Percentiles rank a stretch among this genome's conserved stretches.
Conservation (phyloP, 2,329 filamentous ascomycete genomes). For the Falciphora oryzae region DNA sequence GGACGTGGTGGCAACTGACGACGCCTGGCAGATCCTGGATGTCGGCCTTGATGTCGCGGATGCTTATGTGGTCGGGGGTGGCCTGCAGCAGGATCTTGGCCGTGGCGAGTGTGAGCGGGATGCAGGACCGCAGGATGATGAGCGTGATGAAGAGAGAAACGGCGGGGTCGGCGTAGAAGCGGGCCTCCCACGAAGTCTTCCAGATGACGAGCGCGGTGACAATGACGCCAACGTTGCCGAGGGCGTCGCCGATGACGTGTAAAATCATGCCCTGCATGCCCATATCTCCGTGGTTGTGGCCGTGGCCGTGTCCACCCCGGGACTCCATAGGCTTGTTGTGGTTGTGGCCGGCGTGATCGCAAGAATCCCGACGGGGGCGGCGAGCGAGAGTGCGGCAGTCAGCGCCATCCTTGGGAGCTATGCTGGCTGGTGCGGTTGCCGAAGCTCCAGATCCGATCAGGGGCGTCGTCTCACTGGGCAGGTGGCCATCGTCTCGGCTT, state of each 20-base stretch:
- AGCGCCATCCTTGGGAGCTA: background rate
- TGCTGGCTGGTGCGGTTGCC: conserved; percentile 19
- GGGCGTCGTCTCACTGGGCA: conserved; percentile 30
- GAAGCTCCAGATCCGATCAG: conserved; percentile 24
- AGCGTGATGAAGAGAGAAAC: conserved; percentile 93
- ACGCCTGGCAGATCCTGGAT: conserved; percentile 82
- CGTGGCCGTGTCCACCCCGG: conserved; percentile 53
- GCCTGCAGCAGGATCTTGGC: conserved; percentile 90
- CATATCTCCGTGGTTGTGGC: conserved; percentile 76
- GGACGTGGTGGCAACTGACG: conserved; percentile 87
- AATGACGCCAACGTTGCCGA: conserved; percentile 84
- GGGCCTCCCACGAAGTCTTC: conserved; percentile 75
- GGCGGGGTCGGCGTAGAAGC: conserved; percentile 82
- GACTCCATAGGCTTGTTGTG: conserved; percentile 79
- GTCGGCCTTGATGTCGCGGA: conserved; percentile 88
- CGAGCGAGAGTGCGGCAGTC: conserved; percentile 13
- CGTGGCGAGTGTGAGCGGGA: conserved; percentile 73
- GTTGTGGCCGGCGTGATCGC: conserved; percentile 60
- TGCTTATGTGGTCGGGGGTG: conserved; percentile 79
- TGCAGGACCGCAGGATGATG: conserved; percentile 66
- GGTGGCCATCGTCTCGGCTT: conserved; percentile 5
- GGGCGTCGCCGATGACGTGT: conserved; percentile 73
- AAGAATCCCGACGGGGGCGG: conserved; percentile 41
- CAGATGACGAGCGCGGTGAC: conserved; percentile 82
- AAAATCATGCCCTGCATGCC: conserved; percentile 87